phyloP scores from a whole-genome alignment of 495 filamentous ascomycete species.

The Aspergillus egyptiacus region DNA sequence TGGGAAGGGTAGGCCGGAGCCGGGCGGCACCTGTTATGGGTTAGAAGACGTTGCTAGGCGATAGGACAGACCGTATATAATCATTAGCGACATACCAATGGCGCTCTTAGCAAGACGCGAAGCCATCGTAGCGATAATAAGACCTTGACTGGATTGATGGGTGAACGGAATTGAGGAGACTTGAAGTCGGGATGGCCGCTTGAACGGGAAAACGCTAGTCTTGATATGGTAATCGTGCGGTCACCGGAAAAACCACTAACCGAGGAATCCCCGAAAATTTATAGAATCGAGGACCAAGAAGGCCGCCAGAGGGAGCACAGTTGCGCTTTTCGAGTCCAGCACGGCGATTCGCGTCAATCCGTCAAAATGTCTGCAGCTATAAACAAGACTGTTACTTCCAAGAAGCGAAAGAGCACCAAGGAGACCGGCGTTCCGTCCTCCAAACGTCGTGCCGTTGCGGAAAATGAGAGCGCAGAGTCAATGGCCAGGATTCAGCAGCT shows the following conservation, averaged over 20 bases:
- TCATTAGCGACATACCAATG: slow-evolving; percentile 60
- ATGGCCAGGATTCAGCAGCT: slow-evolving; percentile 59
- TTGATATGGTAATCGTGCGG: slow-evolving; percentile 64
- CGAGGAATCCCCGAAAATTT: slow-evolving; percentile 33
- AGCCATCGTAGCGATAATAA: slow-evolving; percentile 68
- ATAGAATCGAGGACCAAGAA: slow-evolving; percentile 18
- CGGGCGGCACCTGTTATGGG: slow-evolving; percentile 70
- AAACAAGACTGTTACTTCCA: slow-evolving; percentile 25
- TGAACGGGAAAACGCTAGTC: slow-evolving; percentile 79
- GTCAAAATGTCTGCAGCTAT: slow-evolving; percentile 30
- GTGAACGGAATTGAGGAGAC: slow-evolving; percentile 43
- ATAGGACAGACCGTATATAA: background rate
- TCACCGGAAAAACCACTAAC: slow-evolving; percentile 34
- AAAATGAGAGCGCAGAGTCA: slow-evolving; percentile 41
- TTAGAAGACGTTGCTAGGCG: slow-evolving; percentile 23
- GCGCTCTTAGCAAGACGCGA: slow-evolving; percentile 89
- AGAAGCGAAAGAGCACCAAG: slow-evolving; percentile 41
- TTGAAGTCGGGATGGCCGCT: slow-evolving; percentile 61
- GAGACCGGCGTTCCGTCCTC: slow-evolving; percentile 31
- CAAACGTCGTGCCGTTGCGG: slow-evolving; percentile 42
- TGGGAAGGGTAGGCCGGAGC: slow-evolving; percentile 66
- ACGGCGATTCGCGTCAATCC: background rate
- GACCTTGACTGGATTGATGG: slow-evolving; percentile 34
- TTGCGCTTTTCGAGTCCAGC: background rate
- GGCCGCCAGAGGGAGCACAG: slow-evolving; percentile 10